phyloP scores from a whole-genome alignment of 1,284 basidiomycete genomes.

The Anthracocystis setariae region DNA sequence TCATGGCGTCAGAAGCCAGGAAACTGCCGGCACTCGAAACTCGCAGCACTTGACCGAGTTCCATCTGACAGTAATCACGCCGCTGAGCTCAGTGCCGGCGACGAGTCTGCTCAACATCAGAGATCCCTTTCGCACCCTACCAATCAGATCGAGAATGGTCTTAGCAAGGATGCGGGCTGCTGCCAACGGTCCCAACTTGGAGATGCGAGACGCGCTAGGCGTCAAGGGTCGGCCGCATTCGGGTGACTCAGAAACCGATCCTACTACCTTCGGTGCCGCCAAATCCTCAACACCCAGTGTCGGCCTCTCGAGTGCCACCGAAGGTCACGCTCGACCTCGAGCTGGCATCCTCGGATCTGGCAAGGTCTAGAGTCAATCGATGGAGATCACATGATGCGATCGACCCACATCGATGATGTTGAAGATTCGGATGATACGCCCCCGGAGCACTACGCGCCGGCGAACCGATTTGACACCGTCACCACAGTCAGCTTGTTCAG shows the following conservation, averaged over 20 bases:
- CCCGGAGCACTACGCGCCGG: slow-evolving; percentile 23
- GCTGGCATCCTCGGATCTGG: slow-evolving; percentile 48
- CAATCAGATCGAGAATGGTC: slow-evolving; percentile 24
- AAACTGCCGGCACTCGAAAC: slow-evolving; percentile 8
- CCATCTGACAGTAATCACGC: slow-evolving; percentile 1
- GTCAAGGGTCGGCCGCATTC: slow-evolving; percentile 12
- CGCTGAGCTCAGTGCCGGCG: slow-evolving; percentile 4
- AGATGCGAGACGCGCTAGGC: slow-evolving; percentile 21
- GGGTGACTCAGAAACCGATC: slow-evolving; percentile 2
- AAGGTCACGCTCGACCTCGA: slow-evolving; percentile 25
- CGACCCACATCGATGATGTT: slow-evolving; percentile 32
- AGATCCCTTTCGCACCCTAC: slow-evolving; percentile 24
- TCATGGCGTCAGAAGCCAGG: slow-evolving; percentile 12
- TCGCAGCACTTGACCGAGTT: not conserved
- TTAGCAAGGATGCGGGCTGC: slow-evolving; percentile 22
- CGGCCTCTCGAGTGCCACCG: slow-evolving; percentile 11
- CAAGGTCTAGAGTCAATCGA: slow-evolving; percentile 42
- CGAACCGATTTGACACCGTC: slow-evolving; percentile 37
- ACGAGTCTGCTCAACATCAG: not conserved
- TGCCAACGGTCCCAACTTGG: slow-evolving; percentile 15
- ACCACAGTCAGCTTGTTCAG: slow-evolving; percentile 40
- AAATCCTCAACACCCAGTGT: slow-evolving; percentile 3
- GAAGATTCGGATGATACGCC: slow-evolving; percentile 34
- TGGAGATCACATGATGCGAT: slow-evolving; percentile 18
- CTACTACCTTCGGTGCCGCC: not conserved